These are phyloP conservation scores for Brassica carinata DNA, from an alignment of 345 rosid species.

Conservation along the genomic window DNA sequence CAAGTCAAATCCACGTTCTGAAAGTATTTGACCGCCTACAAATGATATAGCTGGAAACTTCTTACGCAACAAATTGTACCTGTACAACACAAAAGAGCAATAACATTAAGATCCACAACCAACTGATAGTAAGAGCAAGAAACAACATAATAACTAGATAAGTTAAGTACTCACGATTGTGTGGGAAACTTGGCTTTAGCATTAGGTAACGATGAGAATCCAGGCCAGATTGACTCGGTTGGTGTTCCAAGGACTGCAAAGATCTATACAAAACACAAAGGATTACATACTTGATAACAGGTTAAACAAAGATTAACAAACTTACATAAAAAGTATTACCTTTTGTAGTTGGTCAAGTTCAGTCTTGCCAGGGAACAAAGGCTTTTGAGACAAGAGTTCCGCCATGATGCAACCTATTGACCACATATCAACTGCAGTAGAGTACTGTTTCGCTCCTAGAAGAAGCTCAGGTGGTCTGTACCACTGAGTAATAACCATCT, in stretches of 20 bases:
- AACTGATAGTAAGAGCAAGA: slow-evolving; percentile 31
- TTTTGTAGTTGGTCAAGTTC: slow-evolving; percentile 75
- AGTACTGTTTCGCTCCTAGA: slow-evolving; percentile 73
- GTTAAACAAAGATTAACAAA: not conserved
- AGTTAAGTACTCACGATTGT: slow-evolving; percentile 51
- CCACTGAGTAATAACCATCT: slow-evolving; percentile 77
- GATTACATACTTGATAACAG: not conserved
- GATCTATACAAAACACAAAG: slow-evolving; percentile 45
- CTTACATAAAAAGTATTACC: slow-evolving; percentile 42
- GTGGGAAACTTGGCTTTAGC: slow-evolving; percentile 65
- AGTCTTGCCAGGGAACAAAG: slow-evolving; percentile 68
- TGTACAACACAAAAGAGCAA: slow-evolving; percentile 36
- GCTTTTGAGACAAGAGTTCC: slow-evolving; percentile 71
- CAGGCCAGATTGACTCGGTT: slow-evolving; percentile 68
- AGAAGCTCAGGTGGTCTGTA: slow-evolving; percentile 93
- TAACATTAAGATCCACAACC: slow-evolving; percentile 22
- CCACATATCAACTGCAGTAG: slow-evolving; percentile 96
- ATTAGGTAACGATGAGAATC: slow-evolving; percentile 64
- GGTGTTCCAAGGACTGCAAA: slow-evolving; percentile 83
- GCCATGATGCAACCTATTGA: slow-evolving; percentile 94
- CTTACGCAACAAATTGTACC: slow-evolving; percentile 71
- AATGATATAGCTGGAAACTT: slow-evolving; percentile 81
- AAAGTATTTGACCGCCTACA: slow-evolving; percentile 70
- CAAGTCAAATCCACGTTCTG: slow-evolving; percentile 83
- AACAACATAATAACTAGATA: not conserved